Base-by-base conservation (phyloP, 179 eudicot species). In the Gypsophila paniculata region DNA sequence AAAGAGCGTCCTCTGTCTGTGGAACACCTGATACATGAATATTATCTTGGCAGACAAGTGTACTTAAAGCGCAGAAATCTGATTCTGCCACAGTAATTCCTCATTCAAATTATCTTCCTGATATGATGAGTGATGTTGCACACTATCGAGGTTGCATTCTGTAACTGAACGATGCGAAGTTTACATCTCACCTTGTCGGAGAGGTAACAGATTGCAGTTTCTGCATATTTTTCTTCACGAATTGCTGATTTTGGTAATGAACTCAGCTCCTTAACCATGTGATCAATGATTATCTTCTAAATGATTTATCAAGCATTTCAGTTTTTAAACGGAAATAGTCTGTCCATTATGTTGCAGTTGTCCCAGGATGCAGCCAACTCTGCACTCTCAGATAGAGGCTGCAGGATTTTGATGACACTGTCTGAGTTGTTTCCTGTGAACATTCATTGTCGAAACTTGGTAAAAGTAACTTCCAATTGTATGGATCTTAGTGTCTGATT, bases 21-120 rank as follows among this genome's bases (percentile, higher is more conserved):
- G 88, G 72, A 52, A 61, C 69, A 26, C 79, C 87, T 12, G 82
- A 72, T 58, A 79, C 68, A 54, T 68, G 82, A 14, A 79, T n/a
- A 72, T 74, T 74, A 46, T 76, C 86, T 48, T 71, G 76, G 63
- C 83, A 73, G 72, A 39, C 72, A 59, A 79, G 78, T 38, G 74
- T 67, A 67, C 75, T 75, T 25, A 82, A 65, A n/a, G 88, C 75
- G 77, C 85, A 87, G 64, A 91, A 88, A 76, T 91, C n/a, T n/a
- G n/a, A n/a, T n/a, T n/a, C n/a, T n/a, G n/a, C n/a, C n/a, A n/a
- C n/a, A n/a, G 89, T 55, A 84, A 75, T 42, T 88, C 93, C 14
- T 12, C 38, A 8, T 34, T 19, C 72, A 65, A 10, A 61, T 38
- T 29, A 12, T 74, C 74, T 39, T 26, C 69, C 11, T 12, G 57